A percentile compares a stretch with the other conserved stretches of the same genome.
Conservation (phyloP, 202 grass and related monocot species). For the Carex arenaria region DNA sequence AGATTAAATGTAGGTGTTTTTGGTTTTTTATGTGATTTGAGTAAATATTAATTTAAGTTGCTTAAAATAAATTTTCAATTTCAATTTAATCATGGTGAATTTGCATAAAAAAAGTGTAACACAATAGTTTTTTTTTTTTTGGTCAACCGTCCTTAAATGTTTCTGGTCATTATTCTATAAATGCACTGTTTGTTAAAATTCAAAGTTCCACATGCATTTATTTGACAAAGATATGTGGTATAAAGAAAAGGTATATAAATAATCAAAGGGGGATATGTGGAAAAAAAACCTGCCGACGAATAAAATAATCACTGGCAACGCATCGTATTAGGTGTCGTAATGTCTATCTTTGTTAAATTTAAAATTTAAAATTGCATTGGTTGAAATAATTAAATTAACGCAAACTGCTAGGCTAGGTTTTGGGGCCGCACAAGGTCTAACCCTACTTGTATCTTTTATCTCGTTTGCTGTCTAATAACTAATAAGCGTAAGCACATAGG, state of each 20-base stretch:
- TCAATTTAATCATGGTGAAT: not conserved
- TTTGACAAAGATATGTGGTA: not conserved
- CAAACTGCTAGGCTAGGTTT: conserved; percentile 18
- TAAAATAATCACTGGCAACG: not conserved
- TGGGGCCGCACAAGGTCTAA: conserved; percentile 12
- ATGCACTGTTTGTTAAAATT: not conserved
- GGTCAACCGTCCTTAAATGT: no score
- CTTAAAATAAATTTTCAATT: not conserved
- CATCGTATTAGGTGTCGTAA: conserved; percentile 21
- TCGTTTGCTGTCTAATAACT: not conserved
- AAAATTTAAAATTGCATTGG: not conserved
- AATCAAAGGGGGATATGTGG: not conserved
- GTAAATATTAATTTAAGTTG: not conserved
- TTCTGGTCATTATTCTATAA: not conserved
- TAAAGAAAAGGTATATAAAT: not conserved
- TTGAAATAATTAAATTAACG: conserved; percentile 11
- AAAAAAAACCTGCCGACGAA: not conserved
- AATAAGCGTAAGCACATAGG: not conserved
- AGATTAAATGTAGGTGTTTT: not conserved
- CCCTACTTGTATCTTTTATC: conserved; percentile 4
- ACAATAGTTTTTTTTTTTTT: not conserved
- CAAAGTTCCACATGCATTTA: not conserved
- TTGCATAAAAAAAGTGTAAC: not conserved
- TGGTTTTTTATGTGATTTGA: not conserved
- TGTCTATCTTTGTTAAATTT: not conserved